phyloP scores from a whole-genome alignment of 495 filamentous ascomycete genomes.

The Annulohypoxylon moriforme region DNA sequence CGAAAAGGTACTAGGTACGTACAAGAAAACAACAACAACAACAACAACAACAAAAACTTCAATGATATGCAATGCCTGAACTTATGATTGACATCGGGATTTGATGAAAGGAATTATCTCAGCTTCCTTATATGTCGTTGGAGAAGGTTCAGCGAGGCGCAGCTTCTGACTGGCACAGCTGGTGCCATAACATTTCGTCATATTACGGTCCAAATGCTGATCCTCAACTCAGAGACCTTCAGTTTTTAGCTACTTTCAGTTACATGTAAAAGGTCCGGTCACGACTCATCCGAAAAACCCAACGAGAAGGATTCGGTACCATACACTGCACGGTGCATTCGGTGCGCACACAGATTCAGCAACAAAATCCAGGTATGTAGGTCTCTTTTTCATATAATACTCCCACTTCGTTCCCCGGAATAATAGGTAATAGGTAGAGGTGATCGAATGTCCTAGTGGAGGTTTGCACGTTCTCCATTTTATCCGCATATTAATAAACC shows the following conservation, averaged over 20 bases:
- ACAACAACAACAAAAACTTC: not conserved
- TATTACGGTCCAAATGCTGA: conserved; percentile 27
- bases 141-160: conserved; percentile 25
- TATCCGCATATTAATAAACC: conserved; percentile 45
- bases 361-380: not conserved
- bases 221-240: not conserved
- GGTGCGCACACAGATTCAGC: not conserved
- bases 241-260: not conserved
- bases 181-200: conserved; percentile 31
- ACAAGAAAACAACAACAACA: not conserved
- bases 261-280: not conserved
- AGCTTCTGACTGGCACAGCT: conserved; percentile 8
- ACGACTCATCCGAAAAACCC: not conserved
- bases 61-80: not conserved
- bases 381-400: not conserved
- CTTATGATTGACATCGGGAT: not conserved
- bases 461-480: conserved; percentile 21
- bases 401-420: conserved; percentile 18
- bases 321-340: not conserved
- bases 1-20: not conserved
- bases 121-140: conserved; percentile 2
- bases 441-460: conserved; percentile 1
- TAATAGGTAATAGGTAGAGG: conserved; percentile 29
- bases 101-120: not conserved
- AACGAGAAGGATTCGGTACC: not conserved